These are phyloP conservation scores for Piper longum DNA, from an alignment of 164 flowering plant species.

Conservation along the genomic window DNA sequence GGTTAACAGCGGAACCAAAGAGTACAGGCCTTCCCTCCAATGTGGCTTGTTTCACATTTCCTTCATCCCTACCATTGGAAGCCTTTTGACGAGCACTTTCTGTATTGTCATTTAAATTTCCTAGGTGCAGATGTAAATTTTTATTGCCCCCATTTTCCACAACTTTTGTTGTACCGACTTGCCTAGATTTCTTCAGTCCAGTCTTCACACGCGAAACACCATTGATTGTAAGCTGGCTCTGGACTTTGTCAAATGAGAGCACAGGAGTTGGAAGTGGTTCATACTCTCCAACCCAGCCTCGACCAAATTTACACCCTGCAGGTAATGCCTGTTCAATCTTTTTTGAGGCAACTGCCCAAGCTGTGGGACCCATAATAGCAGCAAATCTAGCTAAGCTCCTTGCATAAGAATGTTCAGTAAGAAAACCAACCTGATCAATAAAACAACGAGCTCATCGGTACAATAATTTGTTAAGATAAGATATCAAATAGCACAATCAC, in stretches of 20 bases:
- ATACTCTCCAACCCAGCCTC: slow-evolving; percentile 95
- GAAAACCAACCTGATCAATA: slow-evolving; percentile 70
- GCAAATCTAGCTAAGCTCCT: slow-evolving; percentile 92
- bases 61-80: slow-evolving; percentile 18
- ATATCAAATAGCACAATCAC: slow-evolving; percentile 1
- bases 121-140: slow-evolving; percentile 5
- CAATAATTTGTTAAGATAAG: slow-evolving; percentile 1
- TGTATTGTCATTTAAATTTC: slow-evolving; percentile 1
- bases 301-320: slow-evolving; percentile 59
- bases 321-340: slow-evolving; percentile 74
- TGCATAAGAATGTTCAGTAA: slow-evolving; percentile 74
- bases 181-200: slow-evolving; percentile 18
- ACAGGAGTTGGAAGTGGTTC: slow-evolving; percentile 70
- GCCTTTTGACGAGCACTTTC: slow-evolving; percentile 3
- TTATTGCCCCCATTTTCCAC: slow-evolving; percentile 1
- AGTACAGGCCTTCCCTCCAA: slow-evolving; percentile 21
- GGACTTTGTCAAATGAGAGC: slow-evolving; percentile 29
- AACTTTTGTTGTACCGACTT: slow-evolving; percentile 2
- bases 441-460: slow-evolving; percentile 9
- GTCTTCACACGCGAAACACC: slow-evolving; percentile 9
- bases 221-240: slow-evolving; percentile 18
- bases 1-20: slow-evolving; percentile 8
- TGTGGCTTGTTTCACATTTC: slow-evolving; percentile 12
- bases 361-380: slow-evolving; percentile 76
- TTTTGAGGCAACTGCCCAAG: slow-evolving; percentile 79